phyloP scores from a whole-genome alignment of 306 rosid genomes.

The Sindora glabra region DNA sequence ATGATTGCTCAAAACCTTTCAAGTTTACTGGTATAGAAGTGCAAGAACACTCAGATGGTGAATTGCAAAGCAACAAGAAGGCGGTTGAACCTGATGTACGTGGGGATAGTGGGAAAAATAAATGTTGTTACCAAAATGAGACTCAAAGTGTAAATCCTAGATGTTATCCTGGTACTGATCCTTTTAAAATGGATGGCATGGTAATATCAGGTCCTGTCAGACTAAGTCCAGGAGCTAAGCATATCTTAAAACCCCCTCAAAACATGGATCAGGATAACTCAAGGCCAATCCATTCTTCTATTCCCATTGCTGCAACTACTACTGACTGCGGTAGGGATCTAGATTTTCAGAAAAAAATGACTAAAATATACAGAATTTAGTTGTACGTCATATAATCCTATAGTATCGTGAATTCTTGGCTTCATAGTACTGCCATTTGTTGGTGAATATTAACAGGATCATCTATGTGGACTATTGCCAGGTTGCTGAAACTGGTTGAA shows the following conservation, averaged over 20 bases:
- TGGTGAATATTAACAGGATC: constrained; percentile 24
- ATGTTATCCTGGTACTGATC: constrained; percentile 27
- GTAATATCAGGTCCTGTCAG: constrained; percentile 65
- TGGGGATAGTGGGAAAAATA: constrained; percentile 27
- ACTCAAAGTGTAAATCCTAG: constrained; percentile 22
- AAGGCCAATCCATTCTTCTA: constrained; percentile 38
- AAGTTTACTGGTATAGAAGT: constrained; percentile 27
- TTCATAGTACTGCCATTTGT: constrained; percentile 14
- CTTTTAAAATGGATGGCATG: constrained; percentile 30
- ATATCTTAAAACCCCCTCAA: constrained; percentile 66
- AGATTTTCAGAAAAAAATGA: constrained; percentile 51
- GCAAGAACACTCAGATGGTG: constrained; percentile 32
- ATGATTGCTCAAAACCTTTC: constrained; percentile 37
- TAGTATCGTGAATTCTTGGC: constrained; percentile 12
- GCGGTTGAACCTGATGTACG: constrained; percentile 24
- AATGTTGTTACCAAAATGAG: constrained; percentile 27
- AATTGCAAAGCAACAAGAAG: constrained; percentile 23
- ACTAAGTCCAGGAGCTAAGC: constrained; percentile 72
- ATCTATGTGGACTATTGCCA: constrained; percentile 25
- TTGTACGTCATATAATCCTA: constrained; percentile 27
- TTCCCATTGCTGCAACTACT: constrained; percentile 35
- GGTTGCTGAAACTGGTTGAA: constrained; percentile 36
- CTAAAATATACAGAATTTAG: constrained; percentile 66
- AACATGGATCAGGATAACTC: constrained; percentile 33
- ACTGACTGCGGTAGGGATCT: constrained; percentile 41